Evolutionary conservation across 2,329 filamentous ascomycete genomes (phyloP).

Genomic region (Zalaria sp.): DNA sequence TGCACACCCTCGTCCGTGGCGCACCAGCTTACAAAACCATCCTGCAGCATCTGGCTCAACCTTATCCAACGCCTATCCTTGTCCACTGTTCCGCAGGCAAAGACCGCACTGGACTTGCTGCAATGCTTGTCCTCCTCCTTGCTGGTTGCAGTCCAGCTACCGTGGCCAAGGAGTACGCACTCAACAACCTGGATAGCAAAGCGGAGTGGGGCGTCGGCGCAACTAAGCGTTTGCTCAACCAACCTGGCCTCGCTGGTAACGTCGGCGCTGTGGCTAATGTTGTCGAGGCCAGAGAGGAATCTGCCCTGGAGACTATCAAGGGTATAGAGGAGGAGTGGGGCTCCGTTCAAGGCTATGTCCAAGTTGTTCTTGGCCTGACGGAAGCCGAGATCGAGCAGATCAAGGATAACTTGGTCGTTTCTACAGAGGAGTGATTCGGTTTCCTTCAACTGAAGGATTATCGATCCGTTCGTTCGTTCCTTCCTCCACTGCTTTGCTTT

Average conservation of each 20-base stretch:
- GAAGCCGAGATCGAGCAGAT: background rate
- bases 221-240: slow-evolving; percentile 28
- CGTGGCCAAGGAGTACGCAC: slow-evolving; percentile 48
- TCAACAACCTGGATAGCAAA: slow-evolving; percentile 35
- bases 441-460: background rate
- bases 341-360: slow-evolving; percentile 42
- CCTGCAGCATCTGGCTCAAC: slow-evolving; percentile 37
- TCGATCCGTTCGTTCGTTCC: too few species aligned
- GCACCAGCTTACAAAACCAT: slow-evolving; percentile 40
- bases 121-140: slow-evolving; percentile 46
- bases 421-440: background rate
- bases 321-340: slow-evolving; percentile 44
- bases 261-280: slow-evolving; percentile 29
- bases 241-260: slow-evolving; percentile 16
- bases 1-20: slow-evolving; percentile 39
- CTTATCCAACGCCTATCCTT: slow-evolving; percentile 30
- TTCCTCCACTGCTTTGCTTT: too few species aligned
- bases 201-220: slow-evolving; percentile 32
- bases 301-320: slow-evolving; percentile 30
- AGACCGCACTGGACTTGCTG: slow-evolving; percentile 55
- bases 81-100: slow-evolving; percentile 61
- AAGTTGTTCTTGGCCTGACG: background rate
- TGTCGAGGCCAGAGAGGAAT: slow-evolving; percentile 25
- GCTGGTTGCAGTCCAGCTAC: slow-evolving; percentile 44
- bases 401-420: background rate